These are phyloP conservation scores for Pulveroboletus sp. DNA, from an alignment of 768 basidiomycete genomes.

Conservation along the genomic window DNA sequence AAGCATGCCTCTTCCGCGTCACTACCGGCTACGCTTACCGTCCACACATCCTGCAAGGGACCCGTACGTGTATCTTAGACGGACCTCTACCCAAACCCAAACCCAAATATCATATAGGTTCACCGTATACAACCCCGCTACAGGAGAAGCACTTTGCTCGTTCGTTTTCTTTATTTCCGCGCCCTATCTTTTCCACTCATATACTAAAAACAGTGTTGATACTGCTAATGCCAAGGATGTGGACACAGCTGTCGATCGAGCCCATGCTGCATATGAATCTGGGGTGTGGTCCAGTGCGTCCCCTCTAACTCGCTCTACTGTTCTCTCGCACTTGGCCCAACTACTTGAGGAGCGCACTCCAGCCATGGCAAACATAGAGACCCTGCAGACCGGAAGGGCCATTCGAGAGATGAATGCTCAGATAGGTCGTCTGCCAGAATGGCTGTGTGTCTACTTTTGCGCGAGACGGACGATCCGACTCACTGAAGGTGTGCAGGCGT, in stretches of 20 bases:
- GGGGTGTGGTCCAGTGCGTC: conserved; percentile 71
- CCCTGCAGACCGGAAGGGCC: conserved; percentile 74
- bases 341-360: conserved; percentile 53
- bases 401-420: conserved; percentile 83
- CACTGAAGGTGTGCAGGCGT: conserved; percentile 40
- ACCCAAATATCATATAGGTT: conserved; percentile 35
- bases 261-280: conserved; percentile 56
- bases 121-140: conserved; percentile 63
- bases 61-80: conserved; percentile 1
- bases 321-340: conserved; percentile 61
- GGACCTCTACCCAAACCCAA: neutral
- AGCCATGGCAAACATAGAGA: conserved; percentile 61
- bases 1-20: conserved; percentile 8
- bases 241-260: conserved; percentile 44
- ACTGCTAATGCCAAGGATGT: conserved; percentile 52
- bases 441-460: conserved; percentile 55
- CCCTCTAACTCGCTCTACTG: conserved; percentile 53
- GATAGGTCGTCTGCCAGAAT: conserved; percentile 73
- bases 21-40: conserved; percentile 4
- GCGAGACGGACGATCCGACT: neutral
- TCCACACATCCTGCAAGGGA: neutral
- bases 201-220: conserved; percentile 40
- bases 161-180: conserved; percentile 50
- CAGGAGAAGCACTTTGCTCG: conserved; percentile 54
- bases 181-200: conserved; percentile 12